Evolutionary conservation across 495 filamentous ascomycete genomes (phyloP).

Genomic region (Neohortaea acidophila): DNA sequence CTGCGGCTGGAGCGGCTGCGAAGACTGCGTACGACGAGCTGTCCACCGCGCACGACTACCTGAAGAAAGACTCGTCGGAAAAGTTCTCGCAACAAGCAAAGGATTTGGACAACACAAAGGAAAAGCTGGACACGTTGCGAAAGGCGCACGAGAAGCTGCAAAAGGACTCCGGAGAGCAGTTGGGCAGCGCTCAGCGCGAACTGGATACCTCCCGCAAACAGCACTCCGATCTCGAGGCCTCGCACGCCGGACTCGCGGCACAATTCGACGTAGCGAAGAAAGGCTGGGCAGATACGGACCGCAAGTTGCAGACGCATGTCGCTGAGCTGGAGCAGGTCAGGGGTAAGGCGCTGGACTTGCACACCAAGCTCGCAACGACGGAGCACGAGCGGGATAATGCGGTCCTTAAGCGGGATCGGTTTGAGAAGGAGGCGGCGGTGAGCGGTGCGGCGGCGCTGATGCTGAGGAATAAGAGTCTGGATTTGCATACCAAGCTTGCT

Average conservation of each 20-base stretch:
- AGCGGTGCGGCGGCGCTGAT: no score
- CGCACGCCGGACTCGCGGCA: background rate
- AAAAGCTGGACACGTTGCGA: background rate
- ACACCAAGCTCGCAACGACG: conserved; percentile 3
- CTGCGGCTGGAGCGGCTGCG: no score
- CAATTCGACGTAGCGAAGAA: background rate
- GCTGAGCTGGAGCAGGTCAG: background rate
- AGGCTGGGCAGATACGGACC: background rate
- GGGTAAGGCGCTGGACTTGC: background rate
- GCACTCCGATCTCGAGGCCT: background rate
- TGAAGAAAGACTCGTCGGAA: background rate
- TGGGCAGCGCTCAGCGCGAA: no score
- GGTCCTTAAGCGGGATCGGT: no score
- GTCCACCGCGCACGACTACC: background rate
- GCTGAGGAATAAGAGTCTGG: no score
- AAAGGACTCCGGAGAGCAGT: background rate
- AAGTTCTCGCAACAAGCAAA: background rate
- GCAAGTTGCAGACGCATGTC: background rate
- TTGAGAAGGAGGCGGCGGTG: no score
- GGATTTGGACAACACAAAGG: background rate
- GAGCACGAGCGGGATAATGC: no score
- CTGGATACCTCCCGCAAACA: background rate
- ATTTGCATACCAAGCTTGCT: no score
- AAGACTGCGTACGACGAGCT: background rate
- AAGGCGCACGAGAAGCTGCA: background rate